Evolutionary conservation across 345 rosid genomes (phyloP).

Genomic region (Moricandia moricandioides): DNA sequence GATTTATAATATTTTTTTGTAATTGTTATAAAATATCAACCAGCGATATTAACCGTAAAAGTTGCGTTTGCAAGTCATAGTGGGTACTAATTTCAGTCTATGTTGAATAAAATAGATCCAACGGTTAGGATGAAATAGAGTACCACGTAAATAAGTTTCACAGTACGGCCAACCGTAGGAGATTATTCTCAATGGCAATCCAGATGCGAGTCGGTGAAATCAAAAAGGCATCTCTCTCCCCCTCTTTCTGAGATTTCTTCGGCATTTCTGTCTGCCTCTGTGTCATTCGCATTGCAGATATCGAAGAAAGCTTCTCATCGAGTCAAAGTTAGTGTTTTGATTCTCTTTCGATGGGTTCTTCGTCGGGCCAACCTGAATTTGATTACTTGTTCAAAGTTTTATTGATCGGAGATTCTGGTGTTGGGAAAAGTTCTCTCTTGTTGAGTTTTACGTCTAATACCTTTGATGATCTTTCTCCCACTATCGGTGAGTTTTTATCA

Average conservation of each 20-base stretch:
- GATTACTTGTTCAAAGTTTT: constrained; percentile 74
- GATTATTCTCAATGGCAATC: background rate
- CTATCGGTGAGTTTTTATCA: constrained; percentile 48
- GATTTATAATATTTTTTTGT: no score
- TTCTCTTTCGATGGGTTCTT: constrained; percentile 47
- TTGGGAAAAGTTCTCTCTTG: constrained; percentile 75
- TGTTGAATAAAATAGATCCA: background rate
- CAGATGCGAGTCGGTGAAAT: constrained; percentile 15
- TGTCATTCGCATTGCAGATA: constrained; percentile 24
- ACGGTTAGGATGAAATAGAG: background rate
- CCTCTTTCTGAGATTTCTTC: constrained; percentile 3
- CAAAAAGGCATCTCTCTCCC: constrained; percentile 4
- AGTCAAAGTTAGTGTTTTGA: constrained; percentile 1
- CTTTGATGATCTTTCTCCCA: constrained; percentile 74
- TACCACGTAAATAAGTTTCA: background rate
- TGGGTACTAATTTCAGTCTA: background rate
- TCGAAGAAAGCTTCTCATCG: constrained; percentile 21
- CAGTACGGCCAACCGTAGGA: background rate
- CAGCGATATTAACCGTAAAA: no score
- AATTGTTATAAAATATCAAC: no score
- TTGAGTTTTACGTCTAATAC: constrained; percentile 72
- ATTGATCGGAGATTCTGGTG: constrained; percentile 81
- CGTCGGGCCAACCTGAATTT: constrained; percentile 62
- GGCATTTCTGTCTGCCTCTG: constrained; percentile 10
- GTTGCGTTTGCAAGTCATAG: no score